phyloP scores from a whole-genome alignment of 495 filamentous ascomycete species.

The Aspergillus biplanus region DNA sequence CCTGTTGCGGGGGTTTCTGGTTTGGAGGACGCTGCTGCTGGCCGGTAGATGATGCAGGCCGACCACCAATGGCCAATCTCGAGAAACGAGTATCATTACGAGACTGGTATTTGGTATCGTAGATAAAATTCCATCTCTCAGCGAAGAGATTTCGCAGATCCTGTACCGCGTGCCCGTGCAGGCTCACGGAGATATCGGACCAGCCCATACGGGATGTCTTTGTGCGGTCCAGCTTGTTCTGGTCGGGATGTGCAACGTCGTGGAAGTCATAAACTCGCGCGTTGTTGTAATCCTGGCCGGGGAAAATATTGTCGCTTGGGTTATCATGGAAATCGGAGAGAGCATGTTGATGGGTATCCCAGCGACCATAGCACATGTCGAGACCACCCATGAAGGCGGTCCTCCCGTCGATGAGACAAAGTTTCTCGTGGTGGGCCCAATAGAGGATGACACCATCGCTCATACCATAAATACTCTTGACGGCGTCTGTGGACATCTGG shows the following conservation, averaged over 20 bases:
- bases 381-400: constrained; percentile 87
- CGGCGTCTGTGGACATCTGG: constrained; percentile 64
- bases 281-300: constrained; percentile 96
- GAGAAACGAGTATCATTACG: constrained; percentile 66
- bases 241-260: constrained; percentile 79
- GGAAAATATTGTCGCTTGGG: constrained; percentile 74
- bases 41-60: constrained; percentile 26
- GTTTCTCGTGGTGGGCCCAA: constrained; percentile 97
- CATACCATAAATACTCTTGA: constrained; percentile 80
- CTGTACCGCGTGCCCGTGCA: constrained; percentile 78
- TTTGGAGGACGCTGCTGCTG: constrained; percentile 22
- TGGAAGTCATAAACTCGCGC: constrained; percentile 85
- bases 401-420: constrained; percentile 78
- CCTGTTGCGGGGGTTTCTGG: constrained; percentile 19
- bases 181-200: constrained; percentile 83
- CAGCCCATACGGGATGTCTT: constrained; percentile 88
- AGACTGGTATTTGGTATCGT: constrained; percentile 75
- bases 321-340: constrained; percentile 88
- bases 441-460: constrained; percentile 82
- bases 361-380: constrained; percentile 65
- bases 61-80: constrained; percentile 50
- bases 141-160: constrained; percentile 81
- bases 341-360: constrained; percentile 72
- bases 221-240: constrained; percentile 84
- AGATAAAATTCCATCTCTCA: constrained; percentile 94